Conservation (phyloP, 2,329 filamentous ascomycete species). For the Colletotrichum simmondsii region DNA sequence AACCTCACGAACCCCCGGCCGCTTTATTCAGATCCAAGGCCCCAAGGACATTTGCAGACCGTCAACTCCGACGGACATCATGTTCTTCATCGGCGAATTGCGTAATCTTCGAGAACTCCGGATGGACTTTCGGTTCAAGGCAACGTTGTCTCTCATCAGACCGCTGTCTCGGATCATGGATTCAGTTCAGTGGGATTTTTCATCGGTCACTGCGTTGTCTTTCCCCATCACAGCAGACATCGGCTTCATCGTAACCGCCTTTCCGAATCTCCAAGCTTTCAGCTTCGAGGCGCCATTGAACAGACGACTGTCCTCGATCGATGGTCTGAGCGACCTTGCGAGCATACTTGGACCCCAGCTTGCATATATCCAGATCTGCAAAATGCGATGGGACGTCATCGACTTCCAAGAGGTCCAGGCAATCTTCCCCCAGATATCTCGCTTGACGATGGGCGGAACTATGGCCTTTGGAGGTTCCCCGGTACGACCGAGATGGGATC, state of each 20-base stretch:
- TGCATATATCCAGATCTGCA: not conserved
- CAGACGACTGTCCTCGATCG: not conserved
- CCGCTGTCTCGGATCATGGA: not conserved
- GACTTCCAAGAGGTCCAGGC: not conserved
- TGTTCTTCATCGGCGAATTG: not conserved
- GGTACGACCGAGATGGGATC: no score
- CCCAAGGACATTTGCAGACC: no score
- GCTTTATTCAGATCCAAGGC: not conserved
- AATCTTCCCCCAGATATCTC: not conserved
- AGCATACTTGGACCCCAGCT: not conserved
- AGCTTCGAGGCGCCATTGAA: not conserved
- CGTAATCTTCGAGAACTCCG: not conserved
- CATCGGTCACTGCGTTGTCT: not conserved
- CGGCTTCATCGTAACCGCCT: not conserved
- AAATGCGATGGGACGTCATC: not conserved
- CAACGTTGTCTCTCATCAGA: not conserved
- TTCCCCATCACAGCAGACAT: not conserved
- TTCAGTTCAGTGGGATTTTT: not conserved
- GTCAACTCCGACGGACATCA: not conserved
- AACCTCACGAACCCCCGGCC: not conserved
- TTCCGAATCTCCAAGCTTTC: not conserved
- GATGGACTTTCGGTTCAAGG: not conserved
- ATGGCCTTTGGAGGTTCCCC: not conserved
- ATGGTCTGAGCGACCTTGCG: not conserved
- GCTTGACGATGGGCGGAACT: not conserved